Evolutionary conservation across 345 rosid species (phyloP).

Genomic region (Durio zibethinus): DNA sequence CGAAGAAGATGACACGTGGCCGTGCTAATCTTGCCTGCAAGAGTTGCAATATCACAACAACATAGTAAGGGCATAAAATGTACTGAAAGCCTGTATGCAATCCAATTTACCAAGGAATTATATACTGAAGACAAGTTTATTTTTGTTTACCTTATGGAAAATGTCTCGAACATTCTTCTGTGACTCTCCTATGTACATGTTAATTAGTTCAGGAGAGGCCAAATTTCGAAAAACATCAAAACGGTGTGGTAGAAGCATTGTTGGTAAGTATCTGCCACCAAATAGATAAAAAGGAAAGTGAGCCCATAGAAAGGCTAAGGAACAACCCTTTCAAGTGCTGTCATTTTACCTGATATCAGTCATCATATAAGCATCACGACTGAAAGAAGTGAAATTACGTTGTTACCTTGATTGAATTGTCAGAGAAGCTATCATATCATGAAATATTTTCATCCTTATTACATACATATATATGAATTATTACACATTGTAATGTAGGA

Average conservation of each 20-base stretch:
- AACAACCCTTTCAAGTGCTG: slow-evolving; percentile 5
- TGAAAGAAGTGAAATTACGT: not conserved
- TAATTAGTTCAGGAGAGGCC: slow-evolving; percentile 86
- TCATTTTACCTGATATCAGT: not conserved
- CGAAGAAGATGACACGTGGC: slow-evolving; percentile 97
- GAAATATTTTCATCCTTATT: not conserved
- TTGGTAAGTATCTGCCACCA: slow-evolving; percentile 66
- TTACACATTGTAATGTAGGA: not conserved
- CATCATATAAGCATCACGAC: slow-evolving; percentile 3
- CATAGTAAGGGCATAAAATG: not conserved
- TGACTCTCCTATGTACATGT: slow-evolving; percentile 99
- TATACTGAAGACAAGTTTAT: not conserved
- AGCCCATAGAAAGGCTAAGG: slow-evolving; percentile 7
- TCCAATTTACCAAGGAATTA: not conserved
- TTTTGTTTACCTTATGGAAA: slow-evolving; percentile 69
- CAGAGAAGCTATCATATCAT: not conserved
- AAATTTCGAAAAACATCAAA: slow-evolving; percentile 80
- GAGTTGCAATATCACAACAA: not conserved
- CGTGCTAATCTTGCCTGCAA: slow-evolving; percentile 93
- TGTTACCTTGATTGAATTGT: not conserved
- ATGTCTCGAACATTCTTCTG: slow-evolving; percentile 95
- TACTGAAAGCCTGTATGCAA: not conserved
- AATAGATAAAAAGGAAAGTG: slow-evolving; percentile 21
- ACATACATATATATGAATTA: not conserved
- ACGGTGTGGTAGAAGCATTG: slow-evolving; percentile 85